Base-by-base conservation (phyloP, 2,329 filamentous ascomycete species). In the Epichloe gansuensis region DNA sequence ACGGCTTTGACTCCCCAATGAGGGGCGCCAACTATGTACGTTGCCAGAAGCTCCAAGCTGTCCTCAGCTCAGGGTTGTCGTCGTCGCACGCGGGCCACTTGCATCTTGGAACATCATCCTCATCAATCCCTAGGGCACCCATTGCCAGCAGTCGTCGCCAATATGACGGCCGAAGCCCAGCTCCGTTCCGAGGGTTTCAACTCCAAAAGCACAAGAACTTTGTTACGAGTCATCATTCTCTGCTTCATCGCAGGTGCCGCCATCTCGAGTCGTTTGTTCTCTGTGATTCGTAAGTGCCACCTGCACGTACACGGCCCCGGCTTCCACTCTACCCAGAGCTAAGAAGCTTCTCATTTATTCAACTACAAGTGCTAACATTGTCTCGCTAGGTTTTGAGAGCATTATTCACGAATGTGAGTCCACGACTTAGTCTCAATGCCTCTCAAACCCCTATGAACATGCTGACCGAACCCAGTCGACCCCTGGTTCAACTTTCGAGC, bases 401-500 rank as follows among this genome's bases (percentile, higher is more conserved):
- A 98, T 98, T 66, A 98, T 98, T 65, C 93, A 98, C 78, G 93
- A 98, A 78, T 98, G 93, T 96, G 68, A 71, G 89, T 85, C 17
- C 31, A 42, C 25, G 52, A 42, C 17, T 41, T 40, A 39, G 48
- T 51, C 40, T 27, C 35, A 42, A 27, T 45, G 12, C 25, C 21
- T 35, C 9, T 11, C 34, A 9, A 21, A 15, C 21, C 13, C 42
- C 12, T 3, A 5, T 23, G 6, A 5, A 35, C 43, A 49, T 62
- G 56, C 64, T 66, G 59, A 66, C 59, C 27, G 23, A 42, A 49
- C 64, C 44, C 66, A 98, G 91, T 98, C 73, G 93, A 98, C 72
- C 93, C 93, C 38, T 98, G 93, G 93, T 98, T 98, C 76, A 98
- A 98, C 73, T 98, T 98, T 73, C 81, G 93, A 70, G 93, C 93